phyloP scores from a whole-genome alignment of 2,329 filamentous ascomycete genomes.

The Pyricularia pennisetigena region DNA sequence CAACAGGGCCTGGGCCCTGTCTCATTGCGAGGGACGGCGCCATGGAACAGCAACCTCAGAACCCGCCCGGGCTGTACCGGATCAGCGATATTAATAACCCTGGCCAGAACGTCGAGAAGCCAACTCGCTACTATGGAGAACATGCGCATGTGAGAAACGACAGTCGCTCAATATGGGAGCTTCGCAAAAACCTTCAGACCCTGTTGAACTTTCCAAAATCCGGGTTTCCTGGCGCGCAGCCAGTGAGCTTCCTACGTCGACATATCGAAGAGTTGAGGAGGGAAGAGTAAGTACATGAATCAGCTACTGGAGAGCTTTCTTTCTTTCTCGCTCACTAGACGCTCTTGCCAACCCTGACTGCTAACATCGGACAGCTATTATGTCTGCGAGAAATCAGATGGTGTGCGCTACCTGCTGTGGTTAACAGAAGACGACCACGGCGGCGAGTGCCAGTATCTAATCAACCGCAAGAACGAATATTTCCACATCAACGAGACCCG shows the following conservation, averaged over 20 bases:
- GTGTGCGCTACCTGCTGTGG: constrained; percentile 91
- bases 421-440: constrained; percentile 56
- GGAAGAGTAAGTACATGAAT: constrained; percentile 50
- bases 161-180: neutral
- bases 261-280: constrained; percentile 76
- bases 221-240: constrained; percentile 83
- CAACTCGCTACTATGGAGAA: constrained; percentile 20
- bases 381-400: constrained; percentile 97
- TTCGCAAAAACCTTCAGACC: constrained; percentile 64
- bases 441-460: constrained; percentile 73
- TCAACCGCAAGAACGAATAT: constrained; percentile 97
- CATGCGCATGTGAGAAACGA: constrained; percentile 1
- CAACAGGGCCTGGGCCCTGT: neutral
- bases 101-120: constrained; percentile 3
- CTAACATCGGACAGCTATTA: constrained; percentile 56
- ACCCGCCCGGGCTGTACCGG: neutral
- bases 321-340: neutral
- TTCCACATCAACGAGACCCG: constrained; percentile 63
- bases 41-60: neutral
- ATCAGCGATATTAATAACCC: constrained; percentile 5
- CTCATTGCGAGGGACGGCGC: neutral
- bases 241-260: constrained; percentile 76
- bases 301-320: neutral
- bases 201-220: constrained; percentile 61
- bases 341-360: neutral